Base-by-base conservation (phyloP, 2,329 filamentous ascomycete genomes). In the Pseudogymnoascus sp. region DNA sequence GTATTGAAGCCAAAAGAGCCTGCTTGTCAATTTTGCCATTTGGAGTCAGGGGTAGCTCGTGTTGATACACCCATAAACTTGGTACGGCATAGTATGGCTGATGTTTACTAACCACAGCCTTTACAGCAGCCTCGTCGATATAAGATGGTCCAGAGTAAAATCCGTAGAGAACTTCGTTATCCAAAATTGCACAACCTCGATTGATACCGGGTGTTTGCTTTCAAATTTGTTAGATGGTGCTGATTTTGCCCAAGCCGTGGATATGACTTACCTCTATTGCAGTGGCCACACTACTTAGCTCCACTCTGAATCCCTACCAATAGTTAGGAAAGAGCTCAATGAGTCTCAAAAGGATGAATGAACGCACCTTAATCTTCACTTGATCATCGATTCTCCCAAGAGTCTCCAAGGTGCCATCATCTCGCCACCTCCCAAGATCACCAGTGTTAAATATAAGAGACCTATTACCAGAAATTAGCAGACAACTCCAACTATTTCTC, bases 381-480 rank as follows among this genome's bases (percentile, higher is more conserved):
- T 86, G 84, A 65, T 86, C 83, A 67, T 87, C 84, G n/a, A 77
- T 77, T 37, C 83, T 79, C 3, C 84, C 83, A 35, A 84, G 77
- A 21, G 81, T 82, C 46, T 83, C 77, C 38, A 87, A 75, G 26
- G 76, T 78, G 10, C 84, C 83, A 67, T 83, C 79, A 1, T 75
- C 69, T 38, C 76, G 75, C 83, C 83, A 86, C 11, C 77, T 75
- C 17, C 80, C 82, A 21, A 86, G 76, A 67, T 87, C 84, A 6
- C 83, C 84, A 1, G 84, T 86, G 68, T 83, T 83, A 72, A 83
- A 86, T 80, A 86, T 85, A 67, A 75, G 75, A 2, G 73, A 75
- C 2, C 78, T 80, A 46, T 37, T 56, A 9, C 11, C 42, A 50
- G 44, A 13, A n/a, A 13, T 17, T 26, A 21, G 26, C 31, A 19